A percentile compares a stretch with the other conserved stretches of the same genome.
Conservation (phyloP, 805 yeast species). For the Starmerella khaoyaiensis region DNA sequence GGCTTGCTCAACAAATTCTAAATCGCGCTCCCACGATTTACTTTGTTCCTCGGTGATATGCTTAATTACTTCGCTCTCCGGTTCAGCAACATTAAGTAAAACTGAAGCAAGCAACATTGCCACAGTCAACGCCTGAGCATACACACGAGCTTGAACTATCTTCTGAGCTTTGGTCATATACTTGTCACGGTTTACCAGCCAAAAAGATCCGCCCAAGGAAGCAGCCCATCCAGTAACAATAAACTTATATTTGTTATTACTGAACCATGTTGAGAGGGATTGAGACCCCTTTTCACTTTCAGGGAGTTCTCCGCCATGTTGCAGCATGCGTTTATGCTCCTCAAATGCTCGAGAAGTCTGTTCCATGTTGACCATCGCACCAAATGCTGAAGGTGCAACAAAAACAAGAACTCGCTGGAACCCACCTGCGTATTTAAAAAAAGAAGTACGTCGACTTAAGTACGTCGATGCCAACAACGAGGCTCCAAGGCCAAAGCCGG, state of each 20-base stretch:
- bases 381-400: conserved; percentile 53
- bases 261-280: conserved; percentile 3
- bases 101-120: conserved; percentile 44
- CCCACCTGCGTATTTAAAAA: conserved; percentile 21
- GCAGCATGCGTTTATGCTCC: conserved; percentile 39
- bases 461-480: conserved; percentile 40
- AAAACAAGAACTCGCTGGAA: conserved; percentile 44
- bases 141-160: conserved; percentile 82
- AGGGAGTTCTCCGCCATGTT: conserved; percentile 10
- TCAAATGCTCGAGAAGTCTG: conserved; percentile 58
- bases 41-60: conserved; percentile 7
- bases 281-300: not conserved
- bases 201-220: conserved; percentile 72
- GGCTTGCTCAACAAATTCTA: conserved; percentile 18
- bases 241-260: conserved; percentile 28
- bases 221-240: conserved; percentile 71
- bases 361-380: conserved; percentile 56
- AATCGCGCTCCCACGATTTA: conserved; percentile 21
- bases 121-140: conserved; percentile 77
- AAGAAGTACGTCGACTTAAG: conserved; percentile 33
- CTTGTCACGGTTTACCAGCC: conserved; percentile 55
- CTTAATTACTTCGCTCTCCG: conserved; percentile 6
- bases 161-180: conserved; percentile 66
- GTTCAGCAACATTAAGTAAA: conserved; percentile 16
- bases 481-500: conserved; percentile 45